These are phyloP conservation scores for Backusella tarrabulga DNA, from an alignment of 192 early-diverging fungal genomes.

Conservation along the genomic window DNA sequence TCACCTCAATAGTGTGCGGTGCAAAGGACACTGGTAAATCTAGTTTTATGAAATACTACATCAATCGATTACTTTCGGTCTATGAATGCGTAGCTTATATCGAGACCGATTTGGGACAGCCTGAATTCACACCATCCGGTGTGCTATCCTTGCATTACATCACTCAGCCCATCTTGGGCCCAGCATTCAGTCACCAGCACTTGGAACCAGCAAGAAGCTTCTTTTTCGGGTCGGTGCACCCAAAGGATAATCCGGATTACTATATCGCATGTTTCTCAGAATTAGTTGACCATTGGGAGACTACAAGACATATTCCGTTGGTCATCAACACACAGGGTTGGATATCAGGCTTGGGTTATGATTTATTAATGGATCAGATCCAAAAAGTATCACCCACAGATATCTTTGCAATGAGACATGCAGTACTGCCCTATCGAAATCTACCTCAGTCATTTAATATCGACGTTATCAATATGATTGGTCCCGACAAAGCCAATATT, in stretches of 20 bases:
- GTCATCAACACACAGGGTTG: conserved; percentile 96
- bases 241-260: conserved; percentile 78
- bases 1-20: conserved; percentile 63
- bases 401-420: conserved; percentile 59
- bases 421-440: conserved; percentile 34
- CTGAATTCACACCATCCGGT: conserved; percentile 83
- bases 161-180: conserved; percentile 68
- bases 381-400: conserved; percentile 61
- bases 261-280: conserved; percentile 70
- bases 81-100: conserved; percentile 75
- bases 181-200: conserved; percentile 77
- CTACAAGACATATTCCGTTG: conserved; percentile 64
- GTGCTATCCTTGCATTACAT: conserved; percentile 78
- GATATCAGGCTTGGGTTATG: conserved; percentile 87
- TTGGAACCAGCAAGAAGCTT: conserved; percentile 60
- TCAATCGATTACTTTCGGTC: conserved; percentile 78
- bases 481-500: neutral
- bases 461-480: neutral
- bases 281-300: conserved; percentile 59
- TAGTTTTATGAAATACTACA: conserved; percentile 72
- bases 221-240: conserved; percentile 75
- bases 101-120: conserved; percentile 92
- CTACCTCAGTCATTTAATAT: conserved; percentile 43
- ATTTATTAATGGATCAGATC: conserved; percentile 72
- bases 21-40: conserved; percentile 88